Percentiles rank a stretch among this genome's conserved stretches.
Evolutionary conservation across 2,329 filamentous ascomycete species (phyloP).

Genomic region (Claviceps purpurea): DNA sequence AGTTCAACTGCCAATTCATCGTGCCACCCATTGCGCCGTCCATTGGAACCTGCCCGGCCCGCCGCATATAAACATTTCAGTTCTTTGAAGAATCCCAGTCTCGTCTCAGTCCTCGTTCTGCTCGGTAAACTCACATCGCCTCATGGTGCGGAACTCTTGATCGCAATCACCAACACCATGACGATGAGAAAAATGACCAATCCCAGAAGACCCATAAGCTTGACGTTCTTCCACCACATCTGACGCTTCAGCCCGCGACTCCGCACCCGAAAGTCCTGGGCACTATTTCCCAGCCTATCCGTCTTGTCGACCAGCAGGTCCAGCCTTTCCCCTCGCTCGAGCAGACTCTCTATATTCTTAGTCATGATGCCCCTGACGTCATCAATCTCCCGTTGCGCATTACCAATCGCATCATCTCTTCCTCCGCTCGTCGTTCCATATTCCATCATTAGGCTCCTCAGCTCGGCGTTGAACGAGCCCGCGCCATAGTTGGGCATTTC

Average conservation of each 20-base stretch:
- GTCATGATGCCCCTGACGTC: slow-evolving; percentile 90
- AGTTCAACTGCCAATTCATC: neutral
- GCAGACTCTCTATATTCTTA: slow-evolving; percentile 78
- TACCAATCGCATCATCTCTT: slow-evolving; percentile 68
- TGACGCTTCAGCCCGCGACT: slow-evolving; percentile 74
- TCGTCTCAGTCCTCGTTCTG: neutral
- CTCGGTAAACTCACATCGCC: neutral
- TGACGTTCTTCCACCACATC: slow-evolving; percentile 99
- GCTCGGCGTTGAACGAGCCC: slow-evolving; percentile 68
- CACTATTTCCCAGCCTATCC: slow-evolving; percentile 75
- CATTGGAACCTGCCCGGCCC: neutral
- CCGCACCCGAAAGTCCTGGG: slow-evolving; percentile 78
- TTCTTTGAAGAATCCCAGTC: neutral
- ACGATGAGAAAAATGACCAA: slow-evolving; percentile 53
- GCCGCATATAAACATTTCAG: neutral
- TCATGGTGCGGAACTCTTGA: slow-evolving; percentile 27
- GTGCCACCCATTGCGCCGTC: neutral
- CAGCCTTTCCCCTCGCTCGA: slow-evolving; percentile 85
- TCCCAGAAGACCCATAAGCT: slow-evolving; percentile 69
- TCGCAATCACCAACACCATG: slow-evolving; percentile 38
- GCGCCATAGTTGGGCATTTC: slow-evolving; percentile 81
- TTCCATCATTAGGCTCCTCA: slow-evolving; percentile 67
- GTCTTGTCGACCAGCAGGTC: slow-evolving; percentile 95
- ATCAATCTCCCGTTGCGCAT: slow-evolving; percentile 81
- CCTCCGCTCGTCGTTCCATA: slow-evolving; percentile 68